These are phyloP conservation scores for Singerocomus inundabilis DNA, from an alignment of 1,284 basidiomycete species.

Conservation along the genomic window DNA sequence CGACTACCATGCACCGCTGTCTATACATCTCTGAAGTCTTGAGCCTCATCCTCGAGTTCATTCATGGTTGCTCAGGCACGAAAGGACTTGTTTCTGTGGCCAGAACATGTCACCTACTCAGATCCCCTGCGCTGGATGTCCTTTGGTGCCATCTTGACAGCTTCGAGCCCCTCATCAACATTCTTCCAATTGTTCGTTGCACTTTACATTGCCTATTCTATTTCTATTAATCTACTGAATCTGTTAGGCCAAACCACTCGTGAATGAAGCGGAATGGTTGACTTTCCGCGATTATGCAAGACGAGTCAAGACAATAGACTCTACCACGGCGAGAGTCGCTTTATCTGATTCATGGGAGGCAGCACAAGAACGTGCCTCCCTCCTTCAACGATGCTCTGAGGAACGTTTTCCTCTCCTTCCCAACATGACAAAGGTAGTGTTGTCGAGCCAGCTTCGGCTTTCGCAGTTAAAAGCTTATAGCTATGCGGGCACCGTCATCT, in stretches of 20 bases:
- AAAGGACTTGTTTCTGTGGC: conserved; percentile 18
- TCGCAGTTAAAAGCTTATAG: too few relatives aligned
- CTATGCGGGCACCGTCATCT: conserved; percentile 11
- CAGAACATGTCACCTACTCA: conserved; percentile 18
- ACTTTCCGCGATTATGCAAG: conserved; percentile 18
- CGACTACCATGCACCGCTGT: conserved; percentile 18
- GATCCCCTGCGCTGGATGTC: conserved; percentile 15
- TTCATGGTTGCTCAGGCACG: too few relatives aligned
- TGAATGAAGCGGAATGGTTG: conserved; percentile 8
- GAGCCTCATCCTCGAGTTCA: conserved; percentile 9
- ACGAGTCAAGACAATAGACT: conserved; percentile 18
- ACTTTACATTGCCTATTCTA: background rate
- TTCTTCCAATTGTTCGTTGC: conserved; percentile 12
- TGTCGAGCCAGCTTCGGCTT: too few relatives aligned
- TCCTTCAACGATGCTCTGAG: conserved; percentile 2
- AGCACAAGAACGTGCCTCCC: background rate
- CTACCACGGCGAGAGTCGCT: too few relatives aligned
- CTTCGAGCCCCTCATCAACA: conserved; percentile 10
- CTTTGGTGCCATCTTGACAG: conserved; percentile 17
- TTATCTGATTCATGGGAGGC: too few relatives aligned
- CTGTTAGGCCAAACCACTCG: background rate
- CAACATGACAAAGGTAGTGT: conserved; percentile 10
- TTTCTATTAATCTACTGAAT: background rate
- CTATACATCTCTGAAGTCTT: conserved; percentile 15
- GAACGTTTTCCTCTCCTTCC: conserved; percentile 15